Evolutionary conservation across 1,284 basidiomycete species (phyloP).

Genomic region (Ganoderma lucidum): DNA sequence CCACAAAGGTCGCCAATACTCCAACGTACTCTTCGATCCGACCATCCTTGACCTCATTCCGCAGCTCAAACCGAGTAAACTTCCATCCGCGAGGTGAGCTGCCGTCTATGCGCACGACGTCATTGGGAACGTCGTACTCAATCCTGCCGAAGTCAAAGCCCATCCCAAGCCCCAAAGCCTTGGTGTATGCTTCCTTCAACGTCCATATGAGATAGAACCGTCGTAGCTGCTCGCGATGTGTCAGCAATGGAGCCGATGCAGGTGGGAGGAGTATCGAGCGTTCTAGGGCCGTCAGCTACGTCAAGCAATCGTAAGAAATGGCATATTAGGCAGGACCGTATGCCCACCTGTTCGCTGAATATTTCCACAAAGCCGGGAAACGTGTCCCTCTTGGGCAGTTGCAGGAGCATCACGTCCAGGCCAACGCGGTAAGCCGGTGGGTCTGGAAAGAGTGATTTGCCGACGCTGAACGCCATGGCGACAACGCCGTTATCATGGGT

Average conservation of each 20-base stretch:
- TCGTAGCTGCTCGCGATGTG: slow-evolving; percentile 54
- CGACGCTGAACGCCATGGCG: slow-evolving; percentile 69
- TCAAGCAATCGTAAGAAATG: not conserved
- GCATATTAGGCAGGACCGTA: not conserved
- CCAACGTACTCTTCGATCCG: slow-evolving; percentile 65
- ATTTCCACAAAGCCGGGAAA: slow-evolving; percentile 67
- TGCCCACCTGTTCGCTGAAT: slow-evolving; percentile 68
- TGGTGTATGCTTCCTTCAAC: slow-evolving; percentile 87
- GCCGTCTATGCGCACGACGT: slow-evolving; percentile 65
- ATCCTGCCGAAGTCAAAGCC: slow-evolving; percentile 81
- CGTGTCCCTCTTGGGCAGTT: slow-evolving; percentile 63
- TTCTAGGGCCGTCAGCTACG: slow-evolving; percentile 68
- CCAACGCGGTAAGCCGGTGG: slow-evolving; percentile 71
- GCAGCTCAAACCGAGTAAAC: slow-evolving; percentile 65
- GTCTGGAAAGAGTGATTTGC: slow-evolving; percentile 48
- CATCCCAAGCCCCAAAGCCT: slow-evolving; percentile 82
- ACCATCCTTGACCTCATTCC: slow-evolving; percentile 27
- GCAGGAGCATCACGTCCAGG: slow-evolving; percentile 81
- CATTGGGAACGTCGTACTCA: slow-evolving; percentile 65
- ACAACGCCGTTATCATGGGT: slow-evolving; percentile 81
- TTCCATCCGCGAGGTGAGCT: slow-evolving; percentile 66
- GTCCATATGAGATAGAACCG: slow-evolving; percentile 86
- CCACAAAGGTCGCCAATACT: slow-evolving; percentile 62
- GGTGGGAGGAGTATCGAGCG: slow-evolving; percentile 48
- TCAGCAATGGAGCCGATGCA: slow-evolving; percentile 39